Conservation (phyloP, 176 grass and related monocot genomes). For the Oryza meyeriana region DNA sequence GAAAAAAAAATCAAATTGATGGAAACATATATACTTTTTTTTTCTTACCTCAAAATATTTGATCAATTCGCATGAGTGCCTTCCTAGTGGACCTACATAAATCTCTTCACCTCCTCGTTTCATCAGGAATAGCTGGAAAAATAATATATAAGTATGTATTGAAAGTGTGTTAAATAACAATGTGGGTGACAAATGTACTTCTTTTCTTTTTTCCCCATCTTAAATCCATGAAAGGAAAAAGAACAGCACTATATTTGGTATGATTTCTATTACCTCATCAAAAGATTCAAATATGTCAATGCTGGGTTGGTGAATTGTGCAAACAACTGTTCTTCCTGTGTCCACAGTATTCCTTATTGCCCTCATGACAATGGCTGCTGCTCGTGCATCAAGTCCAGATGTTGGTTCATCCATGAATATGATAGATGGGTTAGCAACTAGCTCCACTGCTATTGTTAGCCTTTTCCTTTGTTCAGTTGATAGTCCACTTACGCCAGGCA, state of each 20-base stretch:
- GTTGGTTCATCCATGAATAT: not conserved
- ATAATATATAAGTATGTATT: not conserved
- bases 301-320: not conserved
- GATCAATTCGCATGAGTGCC: not conserved
- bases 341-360: not conserved
- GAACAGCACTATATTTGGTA: too few species aligned
- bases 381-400: not conserved
- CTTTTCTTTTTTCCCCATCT: not conserved
- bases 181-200: too few species aligned
- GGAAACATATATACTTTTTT: not conserved
- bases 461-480: not conserved
- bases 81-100: conserved; percentile 9
- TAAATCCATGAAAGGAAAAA: not conserved
- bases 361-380: not conserved
- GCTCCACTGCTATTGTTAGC: not conserved
- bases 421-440: not conserved
- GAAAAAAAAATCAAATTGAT: not conserved
- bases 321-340: not conserved
- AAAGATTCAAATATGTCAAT: not conserved
- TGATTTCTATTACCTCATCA: not conserved
- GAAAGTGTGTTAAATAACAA: not conserved
- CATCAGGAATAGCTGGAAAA: conserved; percentile 13
- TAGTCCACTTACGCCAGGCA: not conserved
- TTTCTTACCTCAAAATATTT: conserved; percentile 12
- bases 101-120: conserved; percentile 18